These are phyloP conservation scores for Septoria linicola DNA, from an alignment of 2,329 filamentous ascomycete genomes.

Conservation along the genomic window DNA sequence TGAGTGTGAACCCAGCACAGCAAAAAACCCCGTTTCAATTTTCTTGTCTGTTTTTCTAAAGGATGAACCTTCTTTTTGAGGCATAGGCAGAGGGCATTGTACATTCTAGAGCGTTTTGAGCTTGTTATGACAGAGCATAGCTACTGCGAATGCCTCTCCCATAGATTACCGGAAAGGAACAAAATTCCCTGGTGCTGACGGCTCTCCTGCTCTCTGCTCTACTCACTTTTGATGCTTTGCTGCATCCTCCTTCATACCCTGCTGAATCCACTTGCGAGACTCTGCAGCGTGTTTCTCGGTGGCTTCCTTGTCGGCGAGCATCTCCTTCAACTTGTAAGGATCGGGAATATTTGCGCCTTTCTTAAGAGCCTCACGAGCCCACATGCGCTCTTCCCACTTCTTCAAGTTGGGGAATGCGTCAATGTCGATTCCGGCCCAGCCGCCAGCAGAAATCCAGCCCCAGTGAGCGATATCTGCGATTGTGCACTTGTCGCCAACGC, in stretches of 20 bases:
- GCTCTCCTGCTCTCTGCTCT: no score
- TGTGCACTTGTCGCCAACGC: constrained; percentile 64
- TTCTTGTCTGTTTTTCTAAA: no score
- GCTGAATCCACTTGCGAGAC: constrained; percentile 63
- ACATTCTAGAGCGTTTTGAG: constrained; percentile 10
- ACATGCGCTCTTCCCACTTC: constrained; percentile 72
- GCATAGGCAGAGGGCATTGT: neutral
- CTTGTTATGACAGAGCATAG: constrained; percentile 13
- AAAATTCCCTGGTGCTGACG: neutral
- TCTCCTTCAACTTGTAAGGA: constrained; percentile 60
- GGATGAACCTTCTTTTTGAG: neutral
- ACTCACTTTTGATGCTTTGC: constrained; percentile 43
- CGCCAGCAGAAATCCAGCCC: constrained; percentile 68
- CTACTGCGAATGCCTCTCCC: no score
- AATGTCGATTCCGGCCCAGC: constrained; percentile 65
- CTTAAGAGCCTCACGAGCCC: constrained; percentile 68
- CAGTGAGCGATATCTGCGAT: constrained; percentile 74
- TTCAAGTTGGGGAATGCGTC: constrained; percentile 73
- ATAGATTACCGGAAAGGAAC: no score
- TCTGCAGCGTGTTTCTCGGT: constrained; percentile 55
- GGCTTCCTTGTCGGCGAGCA: constrained; percentile 57
- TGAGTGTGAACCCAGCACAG: no score
- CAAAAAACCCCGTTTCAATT: no score
- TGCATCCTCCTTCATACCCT: constrained; percentile 66
- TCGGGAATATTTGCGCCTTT: constrained; percentile 65